Base-by-base conservation (phyloP, 164 flowering plant species). In the Aristolochia californica region DNA sequence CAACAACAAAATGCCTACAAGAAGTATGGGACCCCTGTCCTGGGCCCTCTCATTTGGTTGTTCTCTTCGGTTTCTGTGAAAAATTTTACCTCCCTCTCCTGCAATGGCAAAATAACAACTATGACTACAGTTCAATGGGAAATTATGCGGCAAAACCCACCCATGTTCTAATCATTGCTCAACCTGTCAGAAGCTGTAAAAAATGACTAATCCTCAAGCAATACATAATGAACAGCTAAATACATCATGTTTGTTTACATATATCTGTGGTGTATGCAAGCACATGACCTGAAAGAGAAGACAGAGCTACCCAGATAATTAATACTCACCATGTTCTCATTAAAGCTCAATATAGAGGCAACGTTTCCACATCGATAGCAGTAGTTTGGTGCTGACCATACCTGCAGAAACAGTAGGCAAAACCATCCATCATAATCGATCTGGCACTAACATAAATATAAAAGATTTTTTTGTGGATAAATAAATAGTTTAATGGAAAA, bases 301-400 rank as follows among this genome's bases (percentile, higher is more conserved):
- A 17, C 0, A 57, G 16, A 43, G 48, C 15, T 14, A 13, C 14
- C 18, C 21, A 25, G 8, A 20, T 43, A 16, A 38, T 2, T 14
- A 40, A 15, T 2, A 48, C 78, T 62, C 89, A 89, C 97, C 95
- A 90, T 47, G 79, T 91, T 91, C 77, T 77, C 70, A 64, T 85
- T 88, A 69, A 93, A 93, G 81, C 97, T 87, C 82, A 94, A 78
- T 58, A 94, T 94, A 55, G 99, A 94, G 67, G 99, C 99, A 14
- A 94, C 99, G 70, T 94, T 94, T 48, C 97, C 99, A 82, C 99
- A 94, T 0, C 99, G 85, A 58, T 94, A 94, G 66, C 99, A 90
- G 70, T 94, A 94, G 69, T 94, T 89, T 56, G 97, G 96, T 52
- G 97, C 96, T 64, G 97, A 89, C 97, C 96, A 94, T 13, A 91